These are phyloP conservation scores for Globisporangium echinulatum DNA, from an alignment of 352 stramenopile genomes.

Conservation along the genomic window DNA sequence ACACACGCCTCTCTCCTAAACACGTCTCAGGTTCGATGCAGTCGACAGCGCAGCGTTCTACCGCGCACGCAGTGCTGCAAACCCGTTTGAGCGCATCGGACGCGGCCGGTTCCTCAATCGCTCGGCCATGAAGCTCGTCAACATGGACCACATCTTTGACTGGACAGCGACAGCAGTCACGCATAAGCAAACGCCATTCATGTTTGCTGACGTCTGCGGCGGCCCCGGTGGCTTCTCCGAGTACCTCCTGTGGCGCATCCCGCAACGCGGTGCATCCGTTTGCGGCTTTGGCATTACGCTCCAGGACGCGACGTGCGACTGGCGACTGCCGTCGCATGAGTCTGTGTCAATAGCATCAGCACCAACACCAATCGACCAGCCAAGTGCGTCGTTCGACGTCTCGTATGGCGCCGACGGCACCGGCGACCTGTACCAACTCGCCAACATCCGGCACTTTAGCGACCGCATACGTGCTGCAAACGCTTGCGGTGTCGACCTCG, in stretches of 20 bases:
- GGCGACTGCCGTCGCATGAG: conserved; percentile 18
- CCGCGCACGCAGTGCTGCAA: conserved; percentile 33
- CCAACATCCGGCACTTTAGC: conserved; percentile 53
- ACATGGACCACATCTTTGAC: conserved; percentile 58
- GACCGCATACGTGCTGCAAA: conserved; percentile 24
- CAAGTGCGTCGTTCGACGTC: conserved; percentile 25
- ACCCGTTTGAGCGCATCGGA: conserved; percentile 54
- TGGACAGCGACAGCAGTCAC: conserved; percentile 22
- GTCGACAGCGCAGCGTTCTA: conserved; percentile 30
- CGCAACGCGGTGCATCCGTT: not conserved
- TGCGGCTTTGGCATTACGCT: conserved; percentile 68
- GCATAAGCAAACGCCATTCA: conserved; percentile 18
- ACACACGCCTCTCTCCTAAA: too few species aligned
- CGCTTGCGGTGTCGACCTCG: conserved; percentile 40
- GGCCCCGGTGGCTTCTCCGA: conserved; percentile 76
- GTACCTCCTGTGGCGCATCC: conserved; percentile 54
- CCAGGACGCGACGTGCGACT: conserved; percentile 41
- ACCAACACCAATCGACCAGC: too few species aligned
- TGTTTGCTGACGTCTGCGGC: conserved; percentile 74
- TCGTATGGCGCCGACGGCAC: conserved; percentile 69
- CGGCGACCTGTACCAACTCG: conserved; percentile 51
- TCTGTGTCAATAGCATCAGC: not conserved
- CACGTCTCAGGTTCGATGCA: conserved; percentile 25
- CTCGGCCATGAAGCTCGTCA: conserved; percentile 78
- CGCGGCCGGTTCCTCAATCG: conserved; percentile 67